These are phyloP conservation scores for Cladosporium velox DNA, from an alignment of 2,329 filamentous ascomycete genomes.

Conservation along the genomic window DNA sequence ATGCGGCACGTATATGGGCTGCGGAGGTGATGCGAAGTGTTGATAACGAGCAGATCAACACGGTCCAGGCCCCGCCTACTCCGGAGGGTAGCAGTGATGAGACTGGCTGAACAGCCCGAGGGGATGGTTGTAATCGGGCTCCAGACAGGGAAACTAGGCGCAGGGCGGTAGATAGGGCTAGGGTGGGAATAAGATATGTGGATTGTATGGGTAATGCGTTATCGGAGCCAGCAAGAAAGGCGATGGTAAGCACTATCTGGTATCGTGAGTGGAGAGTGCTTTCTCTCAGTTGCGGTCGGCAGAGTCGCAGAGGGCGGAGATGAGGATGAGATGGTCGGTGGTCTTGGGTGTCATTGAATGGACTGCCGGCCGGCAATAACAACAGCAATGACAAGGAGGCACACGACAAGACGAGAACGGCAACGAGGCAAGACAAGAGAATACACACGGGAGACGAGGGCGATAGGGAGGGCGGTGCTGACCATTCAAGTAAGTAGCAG, in stretches of 20 bases:
- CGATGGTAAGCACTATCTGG: neutral
- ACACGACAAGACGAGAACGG: neutral
- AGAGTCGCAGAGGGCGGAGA: constrained; percentile 35
- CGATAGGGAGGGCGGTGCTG: constrained; percentile 1
- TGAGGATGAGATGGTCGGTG: constrained; percentile 38
- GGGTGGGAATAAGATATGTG: constrained; percentile 14
- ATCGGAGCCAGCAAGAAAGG: constrained; percentile 7
- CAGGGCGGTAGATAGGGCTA: constrained; percentile 22
- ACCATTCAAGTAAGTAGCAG: constrained; percentile 11
- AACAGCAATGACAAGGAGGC: neutral
- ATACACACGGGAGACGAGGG: neutral
- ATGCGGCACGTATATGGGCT: constrained; percentile 23
- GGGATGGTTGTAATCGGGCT: constrained; percentile 1
- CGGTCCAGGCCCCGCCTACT: constrained; percentile 19
- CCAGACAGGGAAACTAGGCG: constrained; percentile 17
- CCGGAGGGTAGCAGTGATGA: constrained; percentile 22
- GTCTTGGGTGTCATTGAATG: constrained; percentile 43
- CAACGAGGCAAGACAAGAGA: neutral
- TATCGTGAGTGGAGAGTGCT: constrained; percentile 12
- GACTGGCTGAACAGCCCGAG: constrained; percentile 7
- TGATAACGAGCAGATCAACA: constrained; percentile 25
- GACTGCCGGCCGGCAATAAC: constrained; percentile 18
- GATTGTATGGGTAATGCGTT: constrained; percentile 24
- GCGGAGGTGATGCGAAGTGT: constrained; percentile 26
- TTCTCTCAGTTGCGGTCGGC: constrained; percentile 29